A percentile compares a stretch with the other conserved stretches of the same genome.
phyloP scores from a whole-genome alignment of 768 basidiomycete species.

The Butyriboletus loyo region DNA sequence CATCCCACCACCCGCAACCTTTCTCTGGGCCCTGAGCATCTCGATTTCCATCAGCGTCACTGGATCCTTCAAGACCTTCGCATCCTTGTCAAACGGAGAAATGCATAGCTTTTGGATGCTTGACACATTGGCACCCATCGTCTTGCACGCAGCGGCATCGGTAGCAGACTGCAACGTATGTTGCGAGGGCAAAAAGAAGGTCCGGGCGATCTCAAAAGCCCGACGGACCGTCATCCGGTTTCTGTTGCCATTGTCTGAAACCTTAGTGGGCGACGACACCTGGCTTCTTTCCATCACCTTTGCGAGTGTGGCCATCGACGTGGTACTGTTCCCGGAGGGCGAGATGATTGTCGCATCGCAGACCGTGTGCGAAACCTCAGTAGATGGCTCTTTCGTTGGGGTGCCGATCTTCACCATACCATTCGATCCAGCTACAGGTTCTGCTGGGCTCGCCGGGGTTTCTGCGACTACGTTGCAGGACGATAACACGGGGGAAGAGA shows the following conservation, averaged over 20 bases:
- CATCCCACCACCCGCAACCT: neutral
- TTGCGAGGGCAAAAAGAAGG: neutral
- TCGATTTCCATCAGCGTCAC: slow-evolving; percentile 10
- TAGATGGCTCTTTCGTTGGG: neutral
- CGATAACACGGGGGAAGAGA: neutral
- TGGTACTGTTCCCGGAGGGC: neutral
- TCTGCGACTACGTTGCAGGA: neutral
- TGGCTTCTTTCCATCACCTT: neutral
- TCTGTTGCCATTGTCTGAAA: neutral
- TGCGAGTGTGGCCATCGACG: neutral
- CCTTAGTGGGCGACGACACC: neutral
- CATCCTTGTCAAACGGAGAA: slow-evolving; percentile 1
- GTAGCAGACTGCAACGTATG: neutral
- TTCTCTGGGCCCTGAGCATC: slow-evolving; percentile 2
- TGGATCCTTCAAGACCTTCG: neutral
- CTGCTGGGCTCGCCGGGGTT: neutral
- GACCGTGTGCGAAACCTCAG: neutral
- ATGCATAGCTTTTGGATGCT: slow-evolving; percentile 1
- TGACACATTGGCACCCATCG: neutral
- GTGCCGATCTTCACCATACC: too few species aligned
- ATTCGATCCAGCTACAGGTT: neutral
- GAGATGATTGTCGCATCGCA: slow-evolving; percentile 1
- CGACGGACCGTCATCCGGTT: neutral
- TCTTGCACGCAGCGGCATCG: neutral
- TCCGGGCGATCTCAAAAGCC: neutral